phyloP scores from a whole-genome alignment of 768 basidiomycete species.

The Tricholomella constricta region DNA sequence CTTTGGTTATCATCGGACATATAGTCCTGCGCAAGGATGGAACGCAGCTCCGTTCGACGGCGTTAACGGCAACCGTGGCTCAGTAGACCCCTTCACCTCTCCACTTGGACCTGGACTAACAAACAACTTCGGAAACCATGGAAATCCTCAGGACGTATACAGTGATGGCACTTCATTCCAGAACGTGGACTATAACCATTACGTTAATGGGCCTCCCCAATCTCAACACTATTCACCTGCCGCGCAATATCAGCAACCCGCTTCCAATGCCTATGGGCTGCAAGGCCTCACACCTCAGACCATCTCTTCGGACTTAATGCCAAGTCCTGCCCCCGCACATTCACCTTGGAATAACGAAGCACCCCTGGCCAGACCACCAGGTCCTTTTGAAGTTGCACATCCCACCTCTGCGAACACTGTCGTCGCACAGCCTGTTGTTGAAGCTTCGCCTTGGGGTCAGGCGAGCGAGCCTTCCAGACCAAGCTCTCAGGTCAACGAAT shows the following conservation, averaged over 20 bases:
- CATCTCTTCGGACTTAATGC: constrained; percentile 17
- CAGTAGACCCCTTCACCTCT: constrained; percentile 16
- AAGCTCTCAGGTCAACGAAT: constrained; percentile 35
- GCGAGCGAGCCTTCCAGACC: constrained; percentile 26
- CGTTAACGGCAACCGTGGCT: constrained; percentile 12
- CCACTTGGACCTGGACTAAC: constrained; percentile 15
- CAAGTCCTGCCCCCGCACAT: constrained; percentile 24
- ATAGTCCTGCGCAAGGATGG: constrained; percentile 31
- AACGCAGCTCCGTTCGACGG: constrained; percentile 17
- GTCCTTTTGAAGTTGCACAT: constrained; percentile 46
- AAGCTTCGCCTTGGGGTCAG: constrained; percentile 41
- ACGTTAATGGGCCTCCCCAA: constrained; percentile 13
- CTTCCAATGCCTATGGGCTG: constrained; percentile 12
- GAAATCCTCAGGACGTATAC: constrained; percentile 13
- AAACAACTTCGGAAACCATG: constrained; percentile 9
- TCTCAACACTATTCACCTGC: constrained; percentile 20
- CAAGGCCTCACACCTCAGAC: constrained; percentile 15
- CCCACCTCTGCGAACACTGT: constrained; percentile 42
- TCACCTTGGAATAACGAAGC: constrained; percentile 40
- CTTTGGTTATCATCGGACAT: constrained; percentile 37
- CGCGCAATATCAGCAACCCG: constrained; percentile 10
- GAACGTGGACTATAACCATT: constrained; percentile 11
- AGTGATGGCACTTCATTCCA: constrained; percentile 7
- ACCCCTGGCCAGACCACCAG: constrained; percentile 32
- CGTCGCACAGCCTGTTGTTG: constrained; percentile 23